Evolutionary conservation across 805 yeast genomes (phyloP), one percentile per base, ranked within the genome.

Genomic region (Cyberlindnera meyerae): DNA sequence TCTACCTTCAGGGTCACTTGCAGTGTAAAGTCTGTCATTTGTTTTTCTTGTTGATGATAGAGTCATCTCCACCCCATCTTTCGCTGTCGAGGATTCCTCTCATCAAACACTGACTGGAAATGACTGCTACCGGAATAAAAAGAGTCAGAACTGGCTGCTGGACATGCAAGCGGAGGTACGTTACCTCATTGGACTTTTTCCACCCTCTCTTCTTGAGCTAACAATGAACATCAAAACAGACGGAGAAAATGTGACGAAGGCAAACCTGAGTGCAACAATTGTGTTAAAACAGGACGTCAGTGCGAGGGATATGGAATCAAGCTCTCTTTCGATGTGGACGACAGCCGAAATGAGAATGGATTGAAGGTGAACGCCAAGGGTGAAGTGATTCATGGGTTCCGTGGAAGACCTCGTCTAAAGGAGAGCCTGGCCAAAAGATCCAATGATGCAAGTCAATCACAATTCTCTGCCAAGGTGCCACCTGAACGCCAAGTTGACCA

Each of bases 191-290:
- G n/a, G n/a, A n/a, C n/a, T n/a, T n/a, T n/a, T n/a, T n/a, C n/a
- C n/a, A n/a, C n/a, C n/a, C n/a, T n/a, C n/a, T n/a, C 7, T 34
- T 15, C 7, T 18, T 11, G 15, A 11, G 13, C 15, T 9, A 35
- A 42, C 36, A 39, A 41, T 35, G 16, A 2, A 0, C 4, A 13
- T 24, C 9, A 11, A 15, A 4, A 11, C 25, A 68, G 79, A 37
- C 67, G 76, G 40, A 55, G 77, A 36, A 75, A 75, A 44, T 75
- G 81, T 49, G 80, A 74, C 47, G 81, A 75, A 47, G 61, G 62
- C 2, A 72, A 69, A 42, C 81, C 81, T 2, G 44, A 37, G 8
- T 75, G 81, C 51, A 52, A 57, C 27, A 75, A 73, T 47, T 75
- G 80, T 42, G 15, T 55, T 3, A 63, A 58, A 18, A 59, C 66